Percentiles rank a stretch among this genome's conserved stretches.
These are phyloP conservation scores for Rhodofomes roseus DNA, from an alignment of 1,284 basidiomycete species.

Conservation along the genomic window DNA sequence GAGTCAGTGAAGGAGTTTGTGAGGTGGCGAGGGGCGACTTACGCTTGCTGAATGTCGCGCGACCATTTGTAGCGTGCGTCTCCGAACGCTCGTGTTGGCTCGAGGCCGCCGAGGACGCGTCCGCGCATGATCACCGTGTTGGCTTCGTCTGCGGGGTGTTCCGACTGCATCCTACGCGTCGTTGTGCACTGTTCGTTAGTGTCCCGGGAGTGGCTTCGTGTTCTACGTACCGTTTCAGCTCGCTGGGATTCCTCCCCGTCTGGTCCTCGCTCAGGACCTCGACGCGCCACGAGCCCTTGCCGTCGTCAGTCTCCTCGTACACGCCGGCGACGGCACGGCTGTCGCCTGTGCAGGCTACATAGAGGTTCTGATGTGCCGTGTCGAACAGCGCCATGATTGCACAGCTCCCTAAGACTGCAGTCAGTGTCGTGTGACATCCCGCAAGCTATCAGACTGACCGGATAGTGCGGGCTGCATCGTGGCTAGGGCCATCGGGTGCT, in stretches of 20 bases:
- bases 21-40: conserved; percentile 24
- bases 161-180: conserved; percentile 71
- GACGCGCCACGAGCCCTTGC: conserved; percentile 74
- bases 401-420: conserved; percentile 68
- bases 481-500: conserved; percentile 65
- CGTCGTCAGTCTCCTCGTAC: conserved; percentile 67
- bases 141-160: conserved; percentile 85
- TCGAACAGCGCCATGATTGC: conserved; percentile 86
- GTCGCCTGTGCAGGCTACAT: conserved; percentile 92
- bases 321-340: conserved; percentile 94
- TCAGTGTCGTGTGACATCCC: neutral
- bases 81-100: conserved; percentile 93
- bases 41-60: conserved; percentile 70
- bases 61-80: conserved; percentile 95
- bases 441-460: conserved; percentile 36
- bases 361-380: conserved; percentile 75
- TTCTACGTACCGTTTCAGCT: conserved; percentile 58
- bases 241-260: conserved; percentile 88
- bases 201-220: neutral
- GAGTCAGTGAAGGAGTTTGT: neutral
- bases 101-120: conserved; percentile 88
- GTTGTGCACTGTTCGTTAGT: neutral
- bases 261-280: conserved; percentile 95
- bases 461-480: conserved; percentile 79
- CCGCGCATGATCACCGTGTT: conserved; percentile 83